Base-by-base conservation (phyloP, 345 rosid genomes). In the Gossypium turneri region DNA sequence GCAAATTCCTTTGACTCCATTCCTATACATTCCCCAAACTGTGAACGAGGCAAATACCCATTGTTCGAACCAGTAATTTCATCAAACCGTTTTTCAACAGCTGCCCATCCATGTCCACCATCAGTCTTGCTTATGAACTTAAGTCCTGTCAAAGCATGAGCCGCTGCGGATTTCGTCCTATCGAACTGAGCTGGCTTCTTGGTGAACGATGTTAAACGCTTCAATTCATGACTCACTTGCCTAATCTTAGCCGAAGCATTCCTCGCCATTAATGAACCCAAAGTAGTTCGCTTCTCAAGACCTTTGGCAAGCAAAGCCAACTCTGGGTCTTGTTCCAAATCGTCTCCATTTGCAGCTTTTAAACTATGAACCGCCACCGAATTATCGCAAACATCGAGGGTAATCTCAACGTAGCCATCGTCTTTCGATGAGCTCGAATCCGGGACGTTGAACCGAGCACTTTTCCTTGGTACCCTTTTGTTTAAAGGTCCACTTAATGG, bases 1-100 rank as follows among this genome's bases (percentile, higher is more conserved):
- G 92, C 97, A 60, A 91, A 91, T 12, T 91, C 94, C 83, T 86
- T 85, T 0, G 97, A 87, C 44, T 87, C 90, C 97, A 91, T 91
- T 20, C 97, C 92, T 61, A 91, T 89, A 70, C 94, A 91, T 78
- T 89, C 97, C 0, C 91, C 87, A 50, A 91, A 91, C 8, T 78
- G 78, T 0, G 87, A 73, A 0, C 94, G 86, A 41, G 81, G 80
- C 76, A 89, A 76, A 22, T 71, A 29, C 17, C 90, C 91, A 27
- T 84, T 74, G 15, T 79, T 86, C 12, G 86, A 80, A 12, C 89
- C 89, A 7, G 89, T 86, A 22, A 89, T 84, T 53, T 84, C 85
- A 57, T 87, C 86, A 38, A 91, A 91, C 53, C 92, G 76, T 60
- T 80, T 86, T 86, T 88, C 97, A 2, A 89, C 92, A 2, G 88